phyloP scores from a whole-genome alignment of 176 grass and related monocot genomes.

The Hsuehochloa calcarea region DNA sequence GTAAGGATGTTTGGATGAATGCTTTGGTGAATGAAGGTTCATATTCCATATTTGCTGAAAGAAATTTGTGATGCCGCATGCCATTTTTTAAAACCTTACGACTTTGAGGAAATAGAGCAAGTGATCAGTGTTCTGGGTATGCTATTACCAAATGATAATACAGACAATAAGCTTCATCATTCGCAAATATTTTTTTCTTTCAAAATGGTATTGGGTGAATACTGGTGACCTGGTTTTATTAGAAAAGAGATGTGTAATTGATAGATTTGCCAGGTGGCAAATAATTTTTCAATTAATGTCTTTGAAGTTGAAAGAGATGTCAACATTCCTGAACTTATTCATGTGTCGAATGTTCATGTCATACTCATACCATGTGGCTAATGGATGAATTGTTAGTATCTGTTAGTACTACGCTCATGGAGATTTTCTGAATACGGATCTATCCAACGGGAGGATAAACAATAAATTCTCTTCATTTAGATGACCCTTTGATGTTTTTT shows the following conservation, averaged over 20 bases:
- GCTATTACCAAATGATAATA: neutral
- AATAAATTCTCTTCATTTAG: too few relatives aligned
- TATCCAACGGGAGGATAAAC: too few relatives aligned
- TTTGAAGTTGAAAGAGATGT: neutral
- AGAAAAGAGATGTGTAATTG: neutral
- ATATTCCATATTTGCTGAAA: neutral
- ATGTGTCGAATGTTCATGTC: neutral
- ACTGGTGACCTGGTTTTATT: neutral
- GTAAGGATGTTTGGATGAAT: neutral
- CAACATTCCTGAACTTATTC: neutral
- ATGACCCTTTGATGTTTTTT: too few relatives aligned
- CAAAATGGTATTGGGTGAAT: neutral
- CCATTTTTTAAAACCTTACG: neutral
- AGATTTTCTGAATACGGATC: conserved; percentile 1
- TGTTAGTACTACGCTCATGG: conserved; percentile 68
- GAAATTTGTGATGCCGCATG: neutral
- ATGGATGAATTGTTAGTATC: conserved; percentile 17
- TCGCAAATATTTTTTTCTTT: neutral
- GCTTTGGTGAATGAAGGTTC: neutral
- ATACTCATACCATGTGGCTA: neutral
- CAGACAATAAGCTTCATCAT: neutral
- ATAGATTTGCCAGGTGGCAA: neutral
- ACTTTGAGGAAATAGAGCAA: neutral
- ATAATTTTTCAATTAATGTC: neutral
- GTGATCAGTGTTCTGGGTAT: neutral